Base-by-base conservation (phyloP, 2,329 filamentous ascomycete genomes). In the Aureobasidium uvarum region DNA sequence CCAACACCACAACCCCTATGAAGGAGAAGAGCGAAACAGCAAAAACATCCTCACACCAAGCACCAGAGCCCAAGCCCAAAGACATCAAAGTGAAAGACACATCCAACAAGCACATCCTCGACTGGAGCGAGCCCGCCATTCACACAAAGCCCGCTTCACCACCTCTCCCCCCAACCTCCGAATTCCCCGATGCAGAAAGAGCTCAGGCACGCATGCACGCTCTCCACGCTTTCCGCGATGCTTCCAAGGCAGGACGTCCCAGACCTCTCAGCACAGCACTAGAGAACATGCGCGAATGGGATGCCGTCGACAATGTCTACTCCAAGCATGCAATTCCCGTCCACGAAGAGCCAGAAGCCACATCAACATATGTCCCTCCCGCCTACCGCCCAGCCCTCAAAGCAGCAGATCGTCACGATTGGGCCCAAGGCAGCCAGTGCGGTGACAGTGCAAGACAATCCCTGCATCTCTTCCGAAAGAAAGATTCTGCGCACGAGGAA, bases 251-350 rank as follows among this genome's bases (percentile, higher is more conserved):
- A 7, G 18, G 31, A 10, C 58, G 62, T 1, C 64, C 45, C 1
- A 46, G 67, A 33, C 65, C 67, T 3, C 56, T 67, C 16, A 68
- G 65, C 65, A 65, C 62, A 16, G 67, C 67, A n/a, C 56, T 68
- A n/a, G 65, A 68, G 18, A 66, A 68, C 39, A 38, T 67, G 62
- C 62, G 62, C 56, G 62, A 58, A 16, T 63, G 62, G 39, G 67
- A 68, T 18, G 36, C 62, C 25, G 20, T 51, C 7, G 20, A 36
- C 50, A 66, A 58, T 18, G 16, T 45, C 13, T 66, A 59, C 50
- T 54, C 28, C 11, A 41, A 33, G 36, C 62, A 8, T 8, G 28
- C 11, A 11, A 28, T 52, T 2, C 38, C 66, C n/a, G 11, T 62
- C 5, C 63, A 38, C 5, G 41, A 51, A 38, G 48, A 38, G 46